Conservation (phyloP, 345 rosid genomes). For the Populus davidiana region DNA sequence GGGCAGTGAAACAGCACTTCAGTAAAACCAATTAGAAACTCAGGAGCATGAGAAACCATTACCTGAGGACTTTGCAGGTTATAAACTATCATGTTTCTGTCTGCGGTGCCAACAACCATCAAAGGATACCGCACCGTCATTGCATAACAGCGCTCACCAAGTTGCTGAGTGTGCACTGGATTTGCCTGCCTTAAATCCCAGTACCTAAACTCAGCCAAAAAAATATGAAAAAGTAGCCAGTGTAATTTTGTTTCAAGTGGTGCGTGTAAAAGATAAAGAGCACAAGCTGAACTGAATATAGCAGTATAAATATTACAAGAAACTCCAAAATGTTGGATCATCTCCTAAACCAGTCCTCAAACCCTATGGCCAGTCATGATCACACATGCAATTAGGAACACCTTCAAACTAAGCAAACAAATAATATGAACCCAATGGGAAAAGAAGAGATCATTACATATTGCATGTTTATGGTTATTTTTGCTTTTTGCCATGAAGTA, state of each 20-base stretch:
- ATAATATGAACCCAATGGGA: neutral
- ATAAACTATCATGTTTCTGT: slow-evolving; percentile 77
- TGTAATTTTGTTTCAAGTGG: neutral
- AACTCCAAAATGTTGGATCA: neutral
- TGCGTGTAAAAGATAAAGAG: neutral
- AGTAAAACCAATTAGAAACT: neutral
- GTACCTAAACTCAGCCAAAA: slow-evolving; percentile 45
- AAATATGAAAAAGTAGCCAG: neutral
- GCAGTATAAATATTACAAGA: neutral
- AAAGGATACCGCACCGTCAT: slow-evolving; percentile 79
- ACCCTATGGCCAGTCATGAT: neutral
- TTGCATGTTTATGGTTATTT: neutral
- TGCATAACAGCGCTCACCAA: slow-evolving; percentile 90
- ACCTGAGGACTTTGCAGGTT: slow-evolving; percentile 97
- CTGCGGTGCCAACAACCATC: slow-evolving; percentile 99
- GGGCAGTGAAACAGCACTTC: neutral
- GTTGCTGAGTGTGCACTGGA: slow-evolving; percentile 91
- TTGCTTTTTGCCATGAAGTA: neutral
- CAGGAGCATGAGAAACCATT: slow-evolving; percentile 8
- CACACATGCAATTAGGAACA: neutral
- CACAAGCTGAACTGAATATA: neutral
- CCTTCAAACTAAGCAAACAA: slow-evolving; percentile 6
- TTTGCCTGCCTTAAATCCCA: slow-evolving; percentile 89
- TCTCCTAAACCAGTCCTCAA: neutral
- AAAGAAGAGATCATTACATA: neutral